Conservation (phyloP, 2,329 filamentous ascomycete genomes). For the Aureobasidium melanogenum region DNA sequence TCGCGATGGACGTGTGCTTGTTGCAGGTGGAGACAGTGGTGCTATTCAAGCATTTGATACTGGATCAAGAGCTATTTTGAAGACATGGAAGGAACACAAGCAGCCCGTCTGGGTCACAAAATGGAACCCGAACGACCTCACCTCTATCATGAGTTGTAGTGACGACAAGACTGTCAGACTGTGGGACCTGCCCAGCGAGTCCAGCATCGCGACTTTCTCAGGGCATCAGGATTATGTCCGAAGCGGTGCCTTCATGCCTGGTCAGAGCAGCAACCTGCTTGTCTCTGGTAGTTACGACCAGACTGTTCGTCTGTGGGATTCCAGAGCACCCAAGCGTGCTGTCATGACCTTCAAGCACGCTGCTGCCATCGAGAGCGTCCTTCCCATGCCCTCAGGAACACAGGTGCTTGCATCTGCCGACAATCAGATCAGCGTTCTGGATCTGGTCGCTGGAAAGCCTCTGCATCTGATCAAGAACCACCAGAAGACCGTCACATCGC, state of each 20-base stretch:
- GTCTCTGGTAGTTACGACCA: slow-evolving; percentile 91
- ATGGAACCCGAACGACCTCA: slow-evolving; percentile 78
- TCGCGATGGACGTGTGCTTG: slow-evolving; percentile 77
- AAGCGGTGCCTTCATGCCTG: slow-evolving; percentile 75
- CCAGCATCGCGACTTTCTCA: slow-evolving; percentile 65
- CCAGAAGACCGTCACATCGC: slow-evolving; percentile 91
- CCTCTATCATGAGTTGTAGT: slow-evolving; percentile 76
- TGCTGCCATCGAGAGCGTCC: slow-evolving; percentile 80
- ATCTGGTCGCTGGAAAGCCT: slow-evolving; percentile 83
- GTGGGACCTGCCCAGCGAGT: slow-evolving; percentile 83
- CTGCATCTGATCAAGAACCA: slow-evolving; percentile 84
- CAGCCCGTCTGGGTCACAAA: slow-evolving; percentile 87
- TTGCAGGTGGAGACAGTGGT: slow-evolving; percentile 85
- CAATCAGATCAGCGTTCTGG: slow-evolving; percentile 81
- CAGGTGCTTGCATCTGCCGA: slow-evolving; percentile 77
- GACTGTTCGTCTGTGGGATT: slow-evolving; percentile 90
- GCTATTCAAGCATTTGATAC: slow-evolving; percentile 94
- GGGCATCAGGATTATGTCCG: slow-evolving; percentile 93
- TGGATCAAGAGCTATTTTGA: slow-evolving; percentile 78
- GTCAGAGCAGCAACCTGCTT: slow-evolving; percentile 57
- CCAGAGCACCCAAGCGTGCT: slow-evolving; percentile 55
- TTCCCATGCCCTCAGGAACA: slow-evolving; percentile 78
- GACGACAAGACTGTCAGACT: slow-evolving; percentile 88
- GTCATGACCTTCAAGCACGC: slow-evolving; percentile 94
- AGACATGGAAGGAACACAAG: slow-evolving; percentile 91